Base-by-base conservation (phyloP, 169 alveolate genomes). In the Haemoproteus tartakovskyi region DNA sequence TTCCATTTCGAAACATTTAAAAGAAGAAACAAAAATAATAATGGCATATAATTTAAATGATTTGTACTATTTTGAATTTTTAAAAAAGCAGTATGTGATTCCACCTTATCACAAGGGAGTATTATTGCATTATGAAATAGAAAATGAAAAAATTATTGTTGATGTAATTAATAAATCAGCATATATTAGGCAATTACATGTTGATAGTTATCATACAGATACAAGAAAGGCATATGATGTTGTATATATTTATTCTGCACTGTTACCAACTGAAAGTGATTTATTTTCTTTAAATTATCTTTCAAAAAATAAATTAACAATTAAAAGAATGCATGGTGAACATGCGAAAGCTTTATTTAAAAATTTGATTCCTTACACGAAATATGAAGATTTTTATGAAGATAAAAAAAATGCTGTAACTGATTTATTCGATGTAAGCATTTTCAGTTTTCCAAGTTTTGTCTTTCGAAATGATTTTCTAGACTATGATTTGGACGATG, bases 71-170 rank as follows among this genome's bases (percentile, higher is more conserved):
- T 37, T 29, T 16, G 78, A 74, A 48, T 48, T 27, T 60, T 45
- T 14, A 21, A 11, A 70, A 0, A 43, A 56, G 18, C 54, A 14
- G 19, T 50, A 70, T 50, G 14, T 70, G 16, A 74, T 74, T 38
- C 84, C 84, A 0, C 84, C 84, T 16, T 74, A 74, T 50, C 46
- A 24, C 16, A 74, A 57, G 51, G 84, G 84, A 0, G 57, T 74
- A 41, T 26, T 56, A 14, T 19, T 74, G 9, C 43, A 48, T 4
- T 16, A 33, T 12, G 84, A 74, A 54, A 57, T 22, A 36, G 37
- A 56, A 14, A 56, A 60, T 26, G 74, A 38, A 12, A 12, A 56
- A 19, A 19, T 74, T 12, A 16, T 43, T 24, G 41, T 6, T 11
- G 63, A 74, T 26, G 11, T 43, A 9, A 40, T 27, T 37, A 60